Percentiles rank a stretch among this genome's conserved stretches.
These are phyloP conservation scores for Plectranthus barbatus DNA, from an alignment of 257 asterid species.

Conservation along the genomic window DNA sequence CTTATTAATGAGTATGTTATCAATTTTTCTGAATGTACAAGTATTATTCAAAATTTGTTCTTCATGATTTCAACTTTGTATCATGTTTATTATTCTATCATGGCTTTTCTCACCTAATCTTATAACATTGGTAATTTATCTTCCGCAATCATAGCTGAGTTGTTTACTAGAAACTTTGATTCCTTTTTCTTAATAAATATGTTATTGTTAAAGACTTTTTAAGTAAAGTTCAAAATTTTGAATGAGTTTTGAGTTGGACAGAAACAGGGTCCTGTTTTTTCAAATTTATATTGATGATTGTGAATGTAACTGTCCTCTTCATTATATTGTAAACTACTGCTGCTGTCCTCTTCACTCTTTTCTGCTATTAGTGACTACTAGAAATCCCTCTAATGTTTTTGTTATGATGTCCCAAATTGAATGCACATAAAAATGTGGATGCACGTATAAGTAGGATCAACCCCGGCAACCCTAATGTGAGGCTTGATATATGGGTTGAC, in stretches of 20 bases:
- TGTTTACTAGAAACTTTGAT: neutral
- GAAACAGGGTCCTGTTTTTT: neutral
- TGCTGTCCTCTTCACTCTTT: neutral
- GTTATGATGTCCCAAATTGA: no score
- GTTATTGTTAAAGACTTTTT: neutral
- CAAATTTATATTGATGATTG: neutral
- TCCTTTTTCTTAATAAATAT: neutral
- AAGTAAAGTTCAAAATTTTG: neutral
- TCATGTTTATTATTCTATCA: neutral
- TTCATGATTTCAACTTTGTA: neutral
- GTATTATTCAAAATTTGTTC: neutral
- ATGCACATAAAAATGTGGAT: no score
- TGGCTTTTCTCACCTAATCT: neutral
- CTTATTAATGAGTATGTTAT: neutral
- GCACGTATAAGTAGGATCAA: no score
- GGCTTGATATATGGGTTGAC: no score
- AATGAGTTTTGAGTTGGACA: neutral
- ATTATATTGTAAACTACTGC: slow-evolving; percentile 1
- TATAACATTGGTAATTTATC: neutral
- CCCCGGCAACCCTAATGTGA: no score
- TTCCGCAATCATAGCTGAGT: neutral
- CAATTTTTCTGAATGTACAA: neutral
- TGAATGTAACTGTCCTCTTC: neutral
- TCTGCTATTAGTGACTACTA: neutral
- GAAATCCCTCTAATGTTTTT: neutral